Evolutionary conservation across 1,284 basidiomycete genomes (phyloP), one percentile per base, ranked within the genome.

Genomic region (Pyrrhoderma lamaoense): DNA sequence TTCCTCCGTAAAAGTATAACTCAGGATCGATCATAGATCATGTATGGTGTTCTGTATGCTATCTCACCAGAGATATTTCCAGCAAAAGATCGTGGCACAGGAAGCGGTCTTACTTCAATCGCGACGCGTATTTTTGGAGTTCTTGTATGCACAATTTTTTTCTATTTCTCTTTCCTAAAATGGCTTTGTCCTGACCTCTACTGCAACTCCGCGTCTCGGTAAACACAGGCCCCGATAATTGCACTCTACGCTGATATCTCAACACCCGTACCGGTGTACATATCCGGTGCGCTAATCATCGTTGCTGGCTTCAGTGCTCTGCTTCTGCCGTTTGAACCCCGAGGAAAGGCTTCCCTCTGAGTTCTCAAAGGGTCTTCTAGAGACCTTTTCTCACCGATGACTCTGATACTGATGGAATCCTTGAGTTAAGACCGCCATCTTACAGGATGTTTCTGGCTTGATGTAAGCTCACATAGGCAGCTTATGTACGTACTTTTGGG

Each of bases 1-100:
- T 22, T 47, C n/a, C 16, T 13, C 13, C 2, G 45, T 9, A 21
- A 35, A n/a, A 8, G 22, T 21, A 16, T 37, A 13, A 5, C 18
- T 50, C 9, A 54, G 16, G 8, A 42, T 50, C 22, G 14, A 31
- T 36, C 58, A 23, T 60, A 78, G 71, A 75, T 82, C 53, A 86
- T 87, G 83, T 87, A 85, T 58, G 83, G 81, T 9, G 79, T 86
- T 3, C 64, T 87, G 9, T 88, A 85, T 56, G 81, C 80, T 18
- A 64, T 80, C 44, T 75, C 77, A 13, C 76, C 80, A 3, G 84
- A 88, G 62, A 71, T 85, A 8, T 86, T 88, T 62, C 84, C 85
- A 0, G 77, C 82, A 8, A 82, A 80, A 56, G 74, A 82, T 61
- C 70, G 86, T 31, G 85, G 85, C 2, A 87, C 85, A 3, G 85